Conservation (phyloP, 345 rosid species). For the Cardamine resedifolia region DNA sequence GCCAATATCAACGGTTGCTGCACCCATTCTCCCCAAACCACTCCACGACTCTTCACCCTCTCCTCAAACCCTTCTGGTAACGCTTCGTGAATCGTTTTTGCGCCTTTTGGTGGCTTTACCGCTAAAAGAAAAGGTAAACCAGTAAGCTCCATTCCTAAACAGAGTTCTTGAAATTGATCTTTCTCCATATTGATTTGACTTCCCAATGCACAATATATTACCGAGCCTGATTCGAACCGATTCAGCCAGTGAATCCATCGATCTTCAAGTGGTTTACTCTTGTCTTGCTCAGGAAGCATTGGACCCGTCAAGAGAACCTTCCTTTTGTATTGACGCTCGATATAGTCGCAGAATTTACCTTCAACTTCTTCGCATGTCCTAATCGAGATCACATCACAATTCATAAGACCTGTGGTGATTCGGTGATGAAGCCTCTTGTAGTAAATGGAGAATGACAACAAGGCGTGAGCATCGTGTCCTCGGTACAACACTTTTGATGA, state of each 20-base stretch:
- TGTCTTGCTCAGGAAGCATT: constrained; percentile 33
- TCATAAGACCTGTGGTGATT: not conserved
- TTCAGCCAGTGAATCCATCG: constrained; percentile 13
- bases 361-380: constrained; percentile 46
- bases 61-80: constrained; percentile 46
- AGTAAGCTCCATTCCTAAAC: constrained; percentile 45
- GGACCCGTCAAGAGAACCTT: constrained; percentile 44
- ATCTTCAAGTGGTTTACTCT: constrained; percentile 34
- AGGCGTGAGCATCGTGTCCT: constrained; percentile 13
- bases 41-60: constrained; percentile 40
- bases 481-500: constrained; percentile 17
- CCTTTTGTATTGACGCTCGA: constrained; percentile 8
- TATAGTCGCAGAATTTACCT: constrained; percentile 43
- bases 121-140: constrained; percentile 42
- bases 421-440: constrained; percentile 28
- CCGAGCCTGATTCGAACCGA: constrained; percentile 17
- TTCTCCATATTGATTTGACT: constrained; percentile 37
- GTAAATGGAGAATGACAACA: constrained; percentile 1
- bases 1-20: constrained; percentile 37
- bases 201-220: constrained; percentile 48
- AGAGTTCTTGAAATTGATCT: constrained; percentile 48
- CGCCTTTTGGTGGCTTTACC: constrained; percentile 43
- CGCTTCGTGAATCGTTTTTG: constrained; percentile 43
- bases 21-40: constrained; percentile 45
- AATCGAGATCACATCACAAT: constrained; percentile 41